Percentiles rank a stretch among this genome's conserved stretches.
phyloP scores from a whole-genome alignment of 2,329 filamentous ascomycete species.

The Microdochium trichocladiopsis region DNA sequence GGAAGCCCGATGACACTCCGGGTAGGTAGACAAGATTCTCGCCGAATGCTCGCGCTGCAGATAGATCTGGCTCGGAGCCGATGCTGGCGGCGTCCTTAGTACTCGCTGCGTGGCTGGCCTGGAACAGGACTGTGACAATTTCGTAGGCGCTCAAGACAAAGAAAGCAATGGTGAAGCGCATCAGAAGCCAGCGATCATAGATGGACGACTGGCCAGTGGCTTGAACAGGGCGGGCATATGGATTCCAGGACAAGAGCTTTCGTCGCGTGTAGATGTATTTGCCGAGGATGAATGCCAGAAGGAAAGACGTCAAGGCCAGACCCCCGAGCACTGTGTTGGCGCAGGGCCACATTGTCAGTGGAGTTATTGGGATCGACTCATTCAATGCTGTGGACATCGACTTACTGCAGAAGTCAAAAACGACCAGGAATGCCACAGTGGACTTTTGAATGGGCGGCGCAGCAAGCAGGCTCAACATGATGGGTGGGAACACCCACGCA shows the following conservation, averaged over 20 bases:
- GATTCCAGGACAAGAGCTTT: constrained; percentile 17
- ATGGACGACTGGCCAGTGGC: constrained; percentile 15
- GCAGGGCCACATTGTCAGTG: neutral
- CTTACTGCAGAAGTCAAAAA: constrained; percentile 30
- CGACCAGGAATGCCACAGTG: constrained; percentile 19
- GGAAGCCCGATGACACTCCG: constrained; percentile 15
- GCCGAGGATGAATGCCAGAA: constrained; percentile 26
- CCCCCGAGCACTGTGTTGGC: constrained; percentile 26
- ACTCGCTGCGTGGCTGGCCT: constrained; percentile 14
- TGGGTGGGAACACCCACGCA: constrained; percentile 25
- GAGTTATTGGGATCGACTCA: neutral
- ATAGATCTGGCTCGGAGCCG: constrained; percentile 19
- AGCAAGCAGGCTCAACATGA: constrained; percentile 25
- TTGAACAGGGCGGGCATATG: constrained; percentile 8
- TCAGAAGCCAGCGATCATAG: constrained; percentile 29
- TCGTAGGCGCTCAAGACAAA: constrained; percentile 25
- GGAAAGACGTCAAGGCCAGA: constrained; percentile 20
- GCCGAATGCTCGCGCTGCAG: constrained; percentile 12
- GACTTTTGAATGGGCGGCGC: constrained; percentile 17
- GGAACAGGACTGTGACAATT: constrained; percentile 21
- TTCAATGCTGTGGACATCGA: neutral
- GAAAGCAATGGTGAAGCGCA: constrained; percentile 28
- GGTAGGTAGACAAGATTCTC: constrained; percentile 26
- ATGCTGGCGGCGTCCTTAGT: constrained; percentile 15
- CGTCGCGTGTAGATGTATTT: constrained; percentile 30